Evolutionary conservation across 768 basidiomycete genomes (phyloP), one percentile per base, ranked within the genome.

Genomic region (Collybiopsis confluens): DNA sequence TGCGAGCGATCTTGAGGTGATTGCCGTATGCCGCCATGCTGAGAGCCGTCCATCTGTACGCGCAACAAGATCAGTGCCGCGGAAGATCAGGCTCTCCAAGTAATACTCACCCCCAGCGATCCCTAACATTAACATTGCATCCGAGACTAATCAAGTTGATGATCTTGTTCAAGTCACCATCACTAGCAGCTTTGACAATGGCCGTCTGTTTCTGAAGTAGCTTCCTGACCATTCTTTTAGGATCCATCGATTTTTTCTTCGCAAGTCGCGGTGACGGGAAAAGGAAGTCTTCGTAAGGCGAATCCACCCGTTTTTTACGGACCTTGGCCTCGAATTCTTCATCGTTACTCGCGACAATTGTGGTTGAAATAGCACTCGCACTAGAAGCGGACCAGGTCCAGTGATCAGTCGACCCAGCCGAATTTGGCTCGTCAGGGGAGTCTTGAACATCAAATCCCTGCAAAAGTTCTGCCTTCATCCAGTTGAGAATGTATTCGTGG

Each of bases 11-110:
- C 20, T 54, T 53, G 4, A 43, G 20, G 41, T 58, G 55, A 26
- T 57, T 57, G 26, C 59, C 59, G 30, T 61, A 61, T 15, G 57
- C 59, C 37, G 52, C 53, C 59, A 61, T 61, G 10, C 52, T 51
- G 27, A 61, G 55, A 21, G 59, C 57, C 35, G 57, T 58, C 59
- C 59, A 61, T 18, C 59, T 57, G 55, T 48, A 18, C n/a, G 13
- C 6, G 6, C 6, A 33, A 27, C 6, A 26, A 9, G 18, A 47
- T 18, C 2, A 33, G 10, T n/a, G 28, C 13, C 38, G 4, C 16
- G 16, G 35, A 36, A 36, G 18, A 40, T 40, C 38, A 40, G 38
- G n/a, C 8, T 40, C 4, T n/a, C 16, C 24, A 6, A 3, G 15
- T 16, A 6, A 33, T 47, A 47, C 45, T 27, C 28, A 47, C 45